Evolutionary conservation across 257 asterid species (phyloP), one percentile per base, ranked within the genome.

Genomic region (Knoxia roxburghii): DNA sequence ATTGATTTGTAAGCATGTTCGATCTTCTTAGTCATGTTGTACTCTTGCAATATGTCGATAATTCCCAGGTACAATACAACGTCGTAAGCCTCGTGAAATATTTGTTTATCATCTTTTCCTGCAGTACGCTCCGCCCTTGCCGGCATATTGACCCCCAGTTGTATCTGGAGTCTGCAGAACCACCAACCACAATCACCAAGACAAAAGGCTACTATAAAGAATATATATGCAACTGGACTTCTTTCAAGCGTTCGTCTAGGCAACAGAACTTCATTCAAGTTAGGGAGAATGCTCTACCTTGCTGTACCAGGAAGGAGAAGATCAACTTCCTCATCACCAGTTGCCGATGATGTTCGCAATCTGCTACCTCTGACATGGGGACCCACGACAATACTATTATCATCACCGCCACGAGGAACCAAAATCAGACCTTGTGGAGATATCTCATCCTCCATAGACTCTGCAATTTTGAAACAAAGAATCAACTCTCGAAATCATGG

Each of bases 221-320:
- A n/a, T n/a, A n/a, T n/a, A n/a, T n/a, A n/a, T n/a, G n/a, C n/a
- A n/a, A n/a, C n/a, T n/a, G n/a, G n/a, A n/a, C n/a, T n/a, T n/a
- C n/a, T n/a, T n/a, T n/a, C n/a, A n/a, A n/a, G n/a, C n/a, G 41
- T 37, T 37, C 4, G 6, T 37, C 41, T 9, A 37, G 41, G 41
- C 41, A 37, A n/a, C n/a, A n/a, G 4, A 37, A 37, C 5, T 10
- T n/a, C 6, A 45, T 48, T 29, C 21, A 29, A 24, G 17, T 43
- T 39, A 45, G 5, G 1, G 46, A 29, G 40, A 32, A 43, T n/a
- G n/a, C n/a, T n/a, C 65, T 86, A 94, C 99, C 99, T 90, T 73
- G 99, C 95, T 72, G 97, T 88, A 18, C 99, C 99, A 1, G 99
- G 99, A 68, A 94, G 99, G 76, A 94, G 96, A 70, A 90, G 96